Evolutionary conservation across 2,329 filamentous ascomycete genomes (phyloP).

Genomic region (Sclerotinia borealis): DNA sequence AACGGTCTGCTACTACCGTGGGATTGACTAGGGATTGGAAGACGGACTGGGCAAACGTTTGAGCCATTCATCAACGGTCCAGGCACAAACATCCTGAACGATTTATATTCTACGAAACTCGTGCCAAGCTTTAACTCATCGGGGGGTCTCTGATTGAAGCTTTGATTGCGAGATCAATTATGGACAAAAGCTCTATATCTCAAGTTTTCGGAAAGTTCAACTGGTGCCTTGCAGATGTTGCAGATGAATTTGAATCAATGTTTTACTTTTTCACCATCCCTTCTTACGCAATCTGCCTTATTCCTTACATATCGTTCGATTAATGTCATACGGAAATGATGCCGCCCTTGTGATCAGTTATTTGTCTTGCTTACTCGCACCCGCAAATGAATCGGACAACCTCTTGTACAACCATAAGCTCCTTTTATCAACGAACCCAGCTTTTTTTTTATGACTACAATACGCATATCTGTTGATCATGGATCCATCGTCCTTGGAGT

Average conservation of each 20-base stretch:
- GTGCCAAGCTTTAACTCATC: background rate
- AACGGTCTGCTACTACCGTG: background rate
- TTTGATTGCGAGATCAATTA: background rate
- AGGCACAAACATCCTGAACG: background rate
- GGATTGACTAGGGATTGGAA: background rate
- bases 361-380: background rate
- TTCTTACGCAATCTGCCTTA: background rate
- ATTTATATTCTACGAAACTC: background rate
- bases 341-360: background rate
- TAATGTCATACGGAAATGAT: background rate
- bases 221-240: background rate
- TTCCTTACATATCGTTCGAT: conserved; percentile 4
- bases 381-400: background rate
- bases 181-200: background rate
- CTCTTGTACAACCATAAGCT: background rate
- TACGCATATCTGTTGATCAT: background rate
- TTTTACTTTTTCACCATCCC: background rate
- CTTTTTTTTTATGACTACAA: background rate
- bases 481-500: background rate
- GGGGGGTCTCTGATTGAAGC: background rate
- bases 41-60: background rate
- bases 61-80: background rate
- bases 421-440: background rate
- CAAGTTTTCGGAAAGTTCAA: background rate
- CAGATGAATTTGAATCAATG: background rate